Conservation (phyloP, 495 filamentous ascomycete genomes). For the Hyphodiscus hymeniophilus region DNA sequence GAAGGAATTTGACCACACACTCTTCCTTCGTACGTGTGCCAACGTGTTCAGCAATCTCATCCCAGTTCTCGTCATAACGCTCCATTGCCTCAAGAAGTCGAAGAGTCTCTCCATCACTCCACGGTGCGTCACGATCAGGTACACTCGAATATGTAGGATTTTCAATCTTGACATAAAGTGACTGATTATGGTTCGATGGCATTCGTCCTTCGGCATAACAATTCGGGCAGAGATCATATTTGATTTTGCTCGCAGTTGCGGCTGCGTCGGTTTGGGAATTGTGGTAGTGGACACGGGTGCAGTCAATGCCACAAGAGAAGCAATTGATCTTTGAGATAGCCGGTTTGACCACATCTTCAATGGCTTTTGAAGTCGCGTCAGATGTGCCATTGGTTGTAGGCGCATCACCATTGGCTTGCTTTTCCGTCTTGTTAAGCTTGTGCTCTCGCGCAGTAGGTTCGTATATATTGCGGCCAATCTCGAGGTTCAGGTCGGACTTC, state of each 20-base stretch:
- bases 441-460: constrained; percentile 85
- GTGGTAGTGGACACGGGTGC: constrained; percentile 86
- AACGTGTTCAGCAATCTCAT: constrained; percentile 82
- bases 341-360: constrained; percentile 51
- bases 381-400: constrained; percentile 48
- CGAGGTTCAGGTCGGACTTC: constrained; percentile 77
- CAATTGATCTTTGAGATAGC: constrained; percentile 62
- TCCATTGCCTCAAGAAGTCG: constrained; percentile 84
- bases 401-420: constrained; percentile 68
- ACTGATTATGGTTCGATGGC: constrained; percentile 59
- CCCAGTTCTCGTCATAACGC: constrained; percentile 91
- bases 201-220: constrained; percentile 79
- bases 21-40: constrained; percentile 89
- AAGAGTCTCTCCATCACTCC: constrained; percentile 83
- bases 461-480: constrained; percentile 91
- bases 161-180: constrained; percentile 80
- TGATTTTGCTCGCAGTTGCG: constrained; percentile 50
- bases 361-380: constrained; percentile 40
- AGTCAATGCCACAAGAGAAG: constrained; percentile 86
- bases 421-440: constrained; percentile 43
- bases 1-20: constrained; percentile 92
- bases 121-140: constrained; percentile 74
- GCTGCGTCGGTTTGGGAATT: constrained; percentile 53
- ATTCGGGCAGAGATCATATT: constrained; percentile 80
- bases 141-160: constrained; percentile 67